Conservation (phyloP, 163 green algal species). For the Coccomyxa subellipsoidea region DNA sequence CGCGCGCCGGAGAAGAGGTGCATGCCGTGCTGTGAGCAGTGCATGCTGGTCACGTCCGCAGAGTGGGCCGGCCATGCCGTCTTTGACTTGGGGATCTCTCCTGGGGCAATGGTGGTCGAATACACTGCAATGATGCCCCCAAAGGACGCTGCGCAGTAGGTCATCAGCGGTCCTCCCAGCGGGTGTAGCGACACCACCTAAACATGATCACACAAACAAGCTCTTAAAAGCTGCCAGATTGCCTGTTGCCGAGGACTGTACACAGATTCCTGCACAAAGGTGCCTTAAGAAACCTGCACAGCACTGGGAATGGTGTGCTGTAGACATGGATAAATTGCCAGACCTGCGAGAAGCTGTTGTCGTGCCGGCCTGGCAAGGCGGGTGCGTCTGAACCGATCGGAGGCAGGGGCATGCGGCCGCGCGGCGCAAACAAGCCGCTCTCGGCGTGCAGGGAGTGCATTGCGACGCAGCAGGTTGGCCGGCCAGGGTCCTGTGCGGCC, state of each 20-base stretch:
- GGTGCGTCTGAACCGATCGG: constrained; percentile 8
- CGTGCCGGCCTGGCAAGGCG: constrained; percentile 11
- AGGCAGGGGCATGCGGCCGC: background rate
- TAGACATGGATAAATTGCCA: background rate
- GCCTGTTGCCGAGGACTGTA: no score
- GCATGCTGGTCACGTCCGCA: constrained; percentile 20
- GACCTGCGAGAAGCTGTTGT: background rate
- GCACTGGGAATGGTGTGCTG: background rate
- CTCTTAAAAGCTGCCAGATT: no score
- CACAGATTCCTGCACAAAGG: background rate
- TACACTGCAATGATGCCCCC: constrained; percentile 41
- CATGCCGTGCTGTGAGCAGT: constrained; percentile 16
- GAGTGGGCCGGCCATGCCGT: constrained; percentile 20
- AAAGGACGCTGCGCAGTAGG: constrained; percentile 31
- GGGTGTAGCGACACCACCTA: constrained; percentile 45
- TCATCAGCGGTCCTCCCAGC: constrained; percentile 34
- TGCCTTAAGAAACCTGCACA: background rate
- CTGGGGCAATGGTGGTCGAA: background rate
- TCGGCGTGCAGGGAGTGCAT: constrained; percentile 47
- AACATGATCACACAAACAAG: background rate
- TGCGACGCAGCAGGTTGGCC: constrained; percentile 35
- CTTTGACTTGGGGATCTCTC: background rate
- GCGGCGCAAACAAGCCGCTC: constrained; percentile 29
- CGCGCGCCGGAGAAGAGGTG: constrained; percentile 23
- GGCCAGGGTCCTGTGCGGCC: constrained; percentile 21